phyloP scores from a whole-genome alignment of 768 basidiomycete genomes.

The Tricholoma sp. region DNA sequence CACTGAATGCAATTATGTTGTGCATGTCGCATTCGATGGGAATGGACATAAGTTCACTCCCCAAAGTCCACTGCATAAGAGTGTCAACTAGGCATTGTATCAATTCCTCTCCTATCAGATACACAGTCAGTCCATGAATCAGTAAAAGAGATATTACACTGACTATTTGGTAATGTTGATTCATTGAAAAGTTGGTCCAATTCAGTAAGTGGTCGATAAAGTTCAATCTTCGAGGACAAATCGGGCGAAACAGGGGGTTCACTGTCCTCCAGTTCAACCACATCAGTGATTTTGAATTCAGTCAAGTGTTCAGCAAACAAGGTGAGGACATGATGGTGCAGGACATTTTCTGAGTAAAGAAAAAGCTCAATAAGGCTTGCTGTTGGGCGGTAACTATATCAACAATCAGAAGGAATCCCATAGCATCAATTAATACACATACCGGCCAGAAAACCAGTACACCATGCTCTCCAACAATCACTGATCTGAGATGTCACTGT shows the following conservation, averaged over 20 bases:
- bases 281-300: slow-evolving; percentile 14
- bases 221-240: slow-evolving; percentile 4
- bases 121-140: not conserved
- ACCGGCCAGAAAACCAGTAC: slow-evolving; percentile 16
- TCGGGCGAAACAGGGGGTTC: slow-evolving; percentile 6
- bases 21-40: slow-evolving; percentile 9
- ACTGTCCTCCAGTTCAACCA: slow-evolving; percentile 13
- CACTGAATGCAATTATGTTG: slow-evolving; percentile 8
- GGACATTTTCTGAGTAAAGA: slow-evolving; percentile 11
- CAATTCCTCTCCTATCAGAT: slow-evolving; percentile 2
- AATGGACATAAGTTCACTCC: slow-evolving; percentile 8
- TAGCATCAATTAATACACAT: slow-evolving; percentile 4
- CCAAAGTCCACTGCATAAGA: slow-evolving; percentile 13
- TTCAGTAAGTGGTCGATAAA: slow-evolving; percentile 6
- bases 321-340: slow-evolving; percentile 14
- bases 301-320: slow-evolving; percentile 12
- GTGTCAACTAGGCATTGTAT: slow-evolving; percentile 6
- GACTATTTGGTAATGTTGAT: not conserved
- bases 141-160: not conserved
- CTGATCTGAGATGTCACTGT: slow-evolving; percentile 11
- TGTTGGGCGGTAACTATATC: not conserved
- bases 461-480: slow-evolving; percentile 12
- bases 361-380: slow-evolving; percentile 13
- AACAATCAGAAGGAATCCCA: slow-evolving; percentile 5
- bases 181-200: not conserved